phyloP scores from a whole-genome alignment of 1,139 yeast genomes.

The Hansenula lynferdii region DNA sequence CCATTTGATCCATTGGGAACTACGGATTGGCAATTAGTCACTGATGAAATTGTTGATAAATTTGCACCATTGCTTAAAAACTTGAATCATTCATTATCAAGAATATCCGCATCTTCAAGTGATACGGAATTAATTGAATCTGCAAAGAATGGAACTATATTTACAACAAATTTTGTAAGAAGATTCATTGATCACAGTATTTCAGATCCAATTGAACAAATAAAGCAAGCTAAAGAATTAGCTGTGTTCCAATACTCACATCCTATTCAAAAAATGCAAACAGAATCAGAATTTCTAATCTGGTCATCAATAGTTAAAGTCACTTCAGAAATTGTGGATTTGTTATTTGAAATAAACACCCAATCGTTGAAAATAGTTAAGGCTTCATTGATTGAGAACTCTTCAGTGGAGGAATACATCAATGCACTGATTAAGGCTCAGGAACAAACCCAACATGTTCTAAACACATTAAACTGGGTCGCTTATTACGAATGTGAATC shows the following conservation, averaged over 20 bases:
- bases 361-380: background rate
- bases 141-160: conserved; percentile 31
- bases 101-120: conserved; percentile 5
- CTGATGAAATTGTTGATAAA: conserved; percentile 40
- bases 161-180: conserved; percentile 35
- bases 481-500: conserved; percentile 35
- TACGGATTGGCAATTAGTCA: conserved; percentile 47
- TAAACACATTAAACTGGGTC: conserved; percentile 36
- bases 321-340: conserved; percentile 28
- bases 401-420: conserved; percentile 3
- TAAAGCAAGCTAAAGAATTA: conserved; percentile 22
- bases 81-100: conserved; percentile 31
- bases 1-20: conserved; percentile 31
- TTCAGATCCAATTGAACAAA: conserved; percentile 10
- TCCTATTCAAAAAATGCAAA: conserved; percentile 31
- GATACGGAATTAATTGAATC: conserved; percentile 3
- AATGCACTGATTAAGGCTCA: conserved; percentile 12
- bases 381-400: background rate
- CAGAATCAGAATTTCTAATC: conserved; percentile 38
- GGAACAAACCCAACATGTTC: conserved; percentile 14
- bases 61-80: conserved; percentile 41
- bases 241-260: conserved; percentile 41
- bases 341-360: conserved; percentile 25
- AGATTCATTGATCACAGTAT: conserved; percentile 26
- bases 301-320: conserved; percentile 41